phyloP scores from a whole-genome alignment of 208 protist species.

The Trypanosoma scelopori region DNA sequence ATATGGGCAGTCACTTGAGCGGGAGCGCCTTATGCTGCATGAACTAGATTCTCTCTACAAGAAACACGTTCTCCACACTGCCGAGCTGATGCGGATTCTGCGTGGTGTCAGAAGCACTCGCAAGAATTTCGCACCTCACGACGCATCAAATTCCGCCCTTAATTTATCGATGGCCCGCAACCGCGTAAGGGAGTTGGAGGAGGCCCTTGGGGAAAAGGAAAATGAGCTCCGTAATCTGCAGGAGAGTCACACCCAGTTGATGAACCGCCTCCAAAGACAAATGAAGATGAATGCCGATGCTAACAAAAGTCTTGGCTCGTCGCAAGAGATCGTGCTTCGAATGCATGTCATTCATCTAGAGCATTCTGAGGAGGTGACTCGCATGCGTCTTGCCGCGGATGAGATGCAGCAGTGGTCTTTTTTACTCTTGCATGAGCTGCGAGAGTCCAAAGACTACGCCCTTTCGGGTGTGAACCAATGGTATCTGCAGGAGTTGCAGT shows the following conservation, averaged over 20 bases:
- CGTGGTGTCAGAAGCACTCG: neutral
- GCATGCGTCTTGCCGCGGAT: conserved; percentile 2
- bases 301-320: neutral
- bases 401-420: conserved; percentile 11
- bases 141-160: neutral
- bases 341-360: conserved; percentile 7
- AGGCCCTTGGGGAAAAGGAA: conserved; percentile 11
- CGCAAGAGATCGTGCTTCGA: neutral
- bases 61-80: conserved; percentile 18
- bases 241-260: neutral
- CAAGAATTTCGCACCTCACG: neutral
- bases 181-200: conserved; percentile 14
- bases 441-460: conserved; percentile 15
- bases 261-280: conserved; percentile 7
- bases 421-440: conserved; percentile 9
- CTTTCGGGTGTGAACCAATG: conserved; percentile 1
- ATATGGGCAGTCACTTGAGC: conserved; percentile 16
- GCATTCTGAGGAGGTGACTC: conserved; percentile 16
- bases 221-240: neutral
- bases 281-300: neutral
- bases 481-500: conserved; percentile 1
- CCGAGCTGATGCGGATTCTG: neutral
- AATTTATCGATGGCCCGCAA: conserved; percentile 1
- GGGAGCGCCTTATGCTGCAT: conserved; percentile 11
- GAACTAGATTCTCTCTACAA: conserved; percentile 22